Evolutionary conservation across 495 filamentous ascomycete species (phyloP).

Genomic region (Aspergillus ostianus): DNA sequence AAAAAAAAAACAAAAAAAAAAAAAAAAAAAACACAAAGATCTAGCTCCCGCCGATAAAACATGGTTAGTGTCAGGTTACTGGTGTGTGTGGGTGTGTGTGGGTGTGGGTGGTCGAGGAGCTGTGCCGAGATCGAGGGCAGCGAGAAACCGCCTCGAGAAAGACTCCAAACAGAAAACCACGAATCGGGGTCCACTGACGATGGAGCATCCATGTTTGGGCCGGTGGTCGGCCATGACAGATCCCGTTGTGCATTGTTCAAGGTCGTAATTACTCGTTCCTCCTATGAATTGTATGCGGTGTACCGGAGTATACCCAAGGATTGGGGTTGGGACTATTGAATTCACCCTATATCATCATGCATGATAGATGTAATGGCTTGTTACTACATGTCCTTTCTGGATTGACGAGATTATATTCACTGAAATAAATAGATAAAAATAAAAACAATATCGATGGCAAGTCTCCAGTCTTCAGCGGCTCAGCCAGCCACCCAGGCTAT

Average conservation of each 20-base stretch:
- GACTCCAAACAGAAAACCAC: constrained; percentile 4
- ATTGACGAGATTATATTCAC: not conserved
- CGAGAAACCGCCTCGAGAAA: constrained; percentile 8
- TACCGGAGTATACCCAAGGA: not conserved
- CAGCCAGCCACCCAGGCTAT: constrained; percentile 15
- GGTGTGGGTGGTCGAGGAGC: constrained; percentile 7
- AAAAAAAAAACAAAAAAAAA: not conserved
- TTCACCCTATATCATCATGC: not conserved
- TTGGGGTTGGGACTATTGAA: not conserved
- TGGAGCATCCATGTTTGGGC: not conserved
- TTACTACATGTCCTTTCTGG: not conserved
- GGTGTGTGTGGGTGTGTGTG: no score
- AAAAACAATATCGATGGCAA: constrained; percentile 10
- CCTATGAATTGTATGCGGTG: not conserved
- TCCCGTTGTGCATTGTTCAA: constrained; percentile 15
- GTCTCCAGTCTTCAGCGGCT: not conserved
- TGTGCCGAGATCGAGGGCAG: constrained; percentile 11
- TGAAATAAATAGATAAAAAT: constrained; percentile 13
- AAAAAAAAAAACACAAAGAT: constrained; percentile 2
- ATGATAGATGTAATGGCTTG: not conserved
- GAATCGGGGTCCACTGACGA: constrained; percentile 7
- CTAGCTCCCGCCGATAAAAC: constrained; percentile 15
- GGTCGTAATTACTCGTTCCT: not conserved
- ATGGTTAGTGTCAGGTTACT: constrained; percentile 6
- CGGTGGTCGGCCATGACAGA: constrained; percentile 13